Percentiles rank a stretch among this genome's conserved stretches.
Evolutionary conservation across 495 filamentous ascomycete genomes (phyloP).

Genomic region (Rhizodiscina lignyota): DNA sequence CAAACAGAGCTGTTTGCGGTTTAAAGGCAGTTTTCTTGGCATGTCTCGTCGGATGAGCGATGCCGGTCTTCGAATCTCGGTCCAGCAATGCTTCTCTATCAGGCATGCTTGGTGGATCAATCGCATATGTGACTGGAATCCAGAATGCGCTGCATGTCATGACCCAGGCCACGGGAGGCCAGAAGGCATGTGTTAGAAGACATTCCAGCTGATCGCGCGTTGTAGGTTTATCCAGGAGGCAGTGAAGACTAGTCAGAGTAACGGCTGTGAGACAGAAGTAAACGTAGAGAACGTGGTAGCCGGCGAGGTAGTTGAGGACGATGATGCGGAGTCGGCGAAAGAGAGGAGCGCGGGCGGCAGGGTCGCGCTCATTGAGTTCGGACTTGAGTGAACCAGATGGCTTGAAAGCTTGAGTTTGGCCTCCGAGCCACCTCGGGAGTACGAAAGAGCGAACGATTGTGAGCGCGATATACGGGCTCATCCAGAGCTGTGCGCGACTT

Average conservation of each 20-base stretch:
- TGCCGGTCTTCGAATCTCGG: slow-evolving; percentile 28
- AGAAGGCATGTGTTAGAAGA: slow-evolving; percentile 31
- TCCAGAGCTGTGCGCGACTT: slow-evolving; percentile 27
- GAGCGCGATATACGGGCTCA: slow-evolving; percentile 29
- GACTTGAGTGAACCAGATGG: slow-evolving; percentile 2
- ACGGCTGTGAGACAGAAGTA: slow-evolving; percentile 25
- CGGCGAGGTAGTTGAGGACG: background rate
- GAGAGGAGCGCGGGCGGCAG: background rate
- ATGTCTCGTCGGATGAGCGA: slow-evolving; percentile 24
- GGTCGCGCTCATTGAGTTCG: slow-evolving; percentile 5
- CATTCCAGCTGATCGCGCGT: slow-evolving; percentile 21
- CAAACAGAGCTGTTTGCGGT: slow-evolving; percentile 27
- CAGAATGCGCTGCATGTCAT: slow-evolving; percentile 21
- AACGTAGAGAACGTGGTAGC: slow-evolving; percentile 6
- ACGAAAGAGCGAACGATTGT: slow-evolving; percentile 27
- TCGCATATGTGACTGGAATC: slow-evolving; percentile 26
- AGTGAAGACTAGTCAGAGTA: slow-evolving; percentile 20
- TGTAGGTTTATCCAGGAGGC: slow-evolving; percentile 15
- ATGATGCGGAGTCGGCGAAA: slow-evolving; percentile 1
- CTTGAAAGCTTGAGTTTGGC: slow-evolving; percentile 3
- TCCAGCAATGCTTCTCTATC: slow-evolving; percentile 26
- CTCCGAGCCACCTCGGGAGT: slow-evolving; percentile 27
- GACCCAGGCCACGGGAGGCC: slow-evolving; percentile 25
- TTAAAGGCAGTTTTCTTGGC: slow-evolving; percentile 25
- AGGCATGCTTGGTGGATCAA: slow-evolving; percentile 27